A percentile compares a stretch with the other conserved stretches of the same genome.
Conservation (phyloP, 805 yeast genomes). For the Wickerhamiella nectarea region DNA sequence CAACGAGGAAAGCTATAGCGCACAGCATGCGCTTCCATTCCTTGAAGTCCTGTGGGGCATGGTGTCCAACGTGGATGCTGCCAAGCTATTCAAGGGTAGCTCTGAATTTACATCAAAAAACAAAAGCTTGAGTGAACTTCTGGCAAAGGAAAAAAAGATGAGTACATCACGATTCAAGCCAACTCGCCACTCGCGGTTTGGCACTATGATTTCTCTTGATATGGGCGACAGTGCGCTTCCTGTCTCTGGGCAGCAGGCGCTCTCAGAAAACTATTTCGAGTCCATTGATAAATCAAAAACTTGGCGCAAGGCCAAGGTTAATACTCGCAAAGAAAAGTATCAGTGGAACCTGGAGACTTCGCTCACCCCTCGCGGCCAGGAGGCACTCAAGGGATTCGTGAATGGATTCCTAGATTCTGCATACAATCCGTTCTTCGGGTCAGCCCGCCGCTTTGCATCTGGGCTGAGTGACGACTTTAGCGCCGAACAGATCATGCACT, state of each 20-base stretch:
- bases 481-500: conserved; percentile 30
- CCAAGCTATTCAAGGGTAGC: conserved; percentile 21
- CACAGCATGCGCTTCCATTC: conserved; percentile 26
- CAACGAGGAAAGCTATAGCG: not conserved
- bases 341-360: conserved; percentile 20
- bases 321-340: conserved; percentile 13
- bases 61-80: conserved; percentile 40
- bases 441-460: conserved; percentile 37
- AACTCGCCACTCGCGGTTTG: conserved; percentile 82
- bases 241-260: conserved; percentile 60
- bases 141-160: conserved; percentile 47
- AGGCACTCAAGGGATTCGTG: conserved; percentile 33
- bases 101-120: conserved; percentile 10
- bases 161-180: conserved; percentile 34
- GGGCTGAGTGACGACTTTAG: conserved; percentile 28
- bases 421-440: conserved; percentile 50
- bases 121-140: conserved; percentile 30
- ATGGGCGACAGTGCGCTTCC: conserved; percentile 48
- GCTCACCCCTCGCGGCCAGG: conserved; percentile 20
- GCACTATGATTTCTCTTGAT: conserved; percentile 65
- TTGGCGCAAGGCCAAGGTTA: conserved; percentile 37
- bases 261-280: conserved; percentile 40
- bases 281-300: conserved; percentile 54
- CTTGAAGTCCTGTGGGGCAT: conserved; percentile 59
- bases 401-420: conserved; percentile 57